Percentiles rank a stretch among this genome's conserved stretches.
Conservation (phyloP, 371 early-diverging fungal species). For the Dentiscutata heterogama region DNA sequence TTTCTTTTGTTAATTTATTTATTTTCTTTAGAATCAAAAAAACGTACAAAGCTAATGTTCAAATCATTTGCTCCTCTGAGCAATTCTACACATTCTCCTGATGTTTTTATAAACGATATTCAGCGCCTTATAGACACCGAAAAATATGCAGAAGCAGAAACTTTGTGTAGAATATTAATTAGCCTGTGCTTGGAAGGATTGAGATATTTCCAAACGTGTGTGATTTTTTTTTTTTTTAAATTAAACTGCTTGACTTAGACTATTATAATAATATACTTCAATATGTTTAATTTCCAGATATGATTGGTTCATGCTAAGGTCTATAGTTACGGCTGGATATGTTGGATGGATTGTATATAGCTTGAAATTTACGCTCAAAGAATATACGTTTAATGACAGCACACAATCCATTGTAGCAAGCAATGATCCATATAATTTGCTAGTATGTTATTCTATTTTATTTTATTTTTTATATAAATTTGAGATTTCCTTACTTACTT, state of each 20-base stretch:
- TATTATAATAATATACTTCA: background rate
- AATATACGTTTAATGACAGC: constrained; percentile 52
- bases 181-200: constrained; percentile 82
- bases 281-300: constrained; percentile 58
- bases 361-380: constrained; percentile 73
- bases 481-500: background rate
- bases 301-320: constrained; percentile 93
- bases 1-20: background rate
- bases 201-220: constrained; percentile 91
- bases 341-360: constrained; percentile 93
- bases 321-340: constrained; percentile 89
- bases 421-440: background rate
- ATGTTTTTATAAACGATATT: constrained; percentile 66
- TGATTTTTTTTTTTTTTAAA: background rate
- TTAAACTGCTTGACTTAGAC: background rate
- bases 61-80: constrained; percentile 74
- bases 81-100: constrained; percentile 60
- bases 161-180: constrained; percentile 68
- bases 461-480: constrained; percentile 37
- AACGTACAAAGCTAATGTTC: constrained; percentile 80
- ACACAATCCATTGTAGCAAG: background rate
- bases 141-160: constrained; percentile 73
- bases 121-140: constrained; percentile 65
- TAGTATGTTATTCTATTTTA: constrained; percentile 9
- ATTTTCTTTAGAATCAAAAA: constrained; percentile 69